A percentile compares a stretch with the other conserved stretches of the same genome.
These are phyloP conservation scores for Helotiales sp. DNA, from an alignment of 2,329 filamentous ascomycete genomes.

Conservation along the genomic window DNA sequence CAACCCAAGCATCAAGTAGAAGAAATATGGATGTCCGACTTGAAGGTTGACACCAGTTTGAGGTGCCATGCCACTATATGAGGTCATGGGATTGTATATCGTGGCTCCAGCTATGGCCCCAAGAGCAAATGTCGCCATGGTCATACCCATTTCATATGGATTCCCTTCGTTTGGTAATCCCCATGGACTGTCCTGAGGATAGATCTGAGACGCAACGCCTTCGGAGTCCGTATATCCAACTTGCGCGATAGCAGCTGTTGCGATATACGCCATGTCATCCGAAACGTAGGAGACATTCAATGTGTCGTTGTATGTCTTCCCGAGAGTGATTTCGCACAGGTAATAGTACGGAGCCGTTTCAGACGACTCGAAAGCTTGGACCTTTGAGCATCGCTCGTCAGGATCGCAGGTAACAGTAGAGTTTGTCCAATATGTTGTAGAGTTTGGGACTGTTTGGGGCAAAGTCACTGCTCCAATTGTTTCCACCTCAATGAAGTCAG, in stretches of 20 bases:
- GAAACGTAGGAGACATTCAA: conserved; percentile 33
- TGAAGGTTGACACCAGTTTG: conserved; percentile 27
- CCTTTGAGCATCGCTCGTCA: conserved; percentile 25
- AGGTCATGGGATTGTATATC: conserved; percentile 19
- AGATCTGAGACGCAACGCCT: conserved; percentile 38
- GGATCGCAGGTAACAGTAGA: conserved; percentile 19
- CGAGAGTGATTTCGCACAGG: conserved; percentile 41
- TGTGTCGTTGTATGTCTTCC: conserved; percentile 36
- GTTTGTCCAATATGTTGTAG: conserved; percentile 41
- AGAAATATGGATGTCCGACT: conserved; percentile 45
- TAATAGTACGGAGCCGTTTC: conserved; percentile 42
- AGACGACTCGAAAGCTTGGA: conserved; percentile 42
- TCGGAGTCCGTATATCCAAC: conserved; percentile 37
- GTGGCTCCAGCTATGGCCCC: conserved; percentile 32
- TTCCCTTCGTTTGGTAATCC: conserved; percentile 38
- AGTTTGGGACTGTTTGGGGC: conserved; percentile 31
- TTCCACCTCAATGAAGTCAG: conserved; percentile 31
- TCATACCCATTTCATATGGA: conserved; percentile 36
- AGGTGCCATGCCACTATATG: conserved; percentile 18
- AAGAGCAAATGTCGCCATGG: conserved; percentile 39
- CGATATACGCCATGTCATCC: conserved; percentile 36
- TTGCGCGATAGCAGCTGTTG: conserved; percentile 41
- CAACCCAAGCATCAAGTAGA: conserved; percentile 40
- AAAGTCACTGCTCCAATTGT: conserved; percentile 26
- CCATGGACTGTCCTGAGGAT: conserved; percentile 43